phyloP scores from a whole-genome alignment of 129 eudicot species.

The Helianthus annuus region HanXRQr2.0-SUNRISE NC_035445.2:152015757-152016256 shows the following conservation, averaged over 20 bases:
- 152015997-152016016: neutral
- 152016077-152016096: constrained; percentile 66
- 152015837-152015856: neutral
- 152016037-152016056: constrained; percentile 71
- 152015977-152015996: too few relatives aligned
- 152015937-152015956: too few relatives aligned
- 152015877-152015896: neutral
- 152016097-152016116: constrained; percentile 55
- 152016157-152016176: constrained; percentile 67
- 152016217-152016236: constrained; percentile 52
- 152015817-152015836: neutral
- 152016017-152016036: constrained; percentile 55
- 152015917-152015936: too few relatives aligned
- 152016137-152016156: constrained; percentile 63
- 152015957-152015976: too few relatives aligned
- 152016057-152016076: constrained; percentile 59
- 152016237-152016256: constrained; percentile 63
- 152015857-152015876: neutral
- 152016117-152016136: constrained; percentile 43
- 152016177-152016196: constrained; percentile 76
- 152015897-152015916: too few relatives aligned
- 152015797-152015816: neutral
- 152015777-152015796: too few relatives aligned
- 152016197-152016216: constrained; percentile 50
- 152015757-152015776: too few relatives aligned